phyloP scores from a whole-genome alignment of 805 yeast genomes.

The Sungouiella blattae region DNA sequence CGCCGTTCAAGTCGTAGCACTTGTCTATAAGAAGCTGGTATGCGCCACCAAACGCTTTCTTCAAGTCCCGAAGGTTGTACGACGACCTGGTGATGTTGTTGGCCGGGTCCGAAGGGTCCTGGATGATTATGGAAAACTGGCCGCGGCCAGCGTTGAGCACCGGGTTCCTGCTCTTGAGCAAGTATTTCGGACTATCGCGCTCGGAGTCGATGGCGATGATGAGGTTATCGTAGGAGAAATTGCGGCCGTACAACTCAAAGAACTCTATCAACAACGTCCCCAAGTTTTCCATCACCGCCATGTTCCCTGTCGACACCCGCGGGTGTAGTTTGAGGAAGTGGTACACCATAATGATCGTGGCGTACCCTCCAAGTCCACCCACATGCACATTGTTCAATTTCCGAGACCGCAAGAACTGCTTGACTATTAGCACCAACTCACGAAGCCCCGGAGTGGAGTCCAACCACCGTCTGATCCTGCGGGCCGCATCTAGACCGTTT shows the following conservation, averaged over 20 bases:
- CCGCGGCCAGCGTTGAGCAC: constrained; percentile 48
- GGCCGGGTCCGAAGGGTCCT: constrained; percentile 81
- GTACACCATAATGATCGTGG: constrained; percentile 83
- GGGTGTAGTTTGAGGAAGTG: constrained; percentile 81
- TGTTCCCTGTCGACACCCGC: constrained; percentile 60
- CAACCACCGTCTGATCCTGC: constrained; percentile 72
- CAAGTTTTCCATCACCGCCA: constrained; percentile 67
- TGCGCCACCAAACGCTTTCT: constrained; percentile 86
- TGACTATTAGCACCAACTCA: constrained; percentile 75
- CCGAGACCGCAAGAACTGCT: constrained; percentile 79
- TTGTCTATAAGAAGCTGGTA: constrained; percentile 70
- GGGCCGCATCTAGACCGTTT: constrained; percentile 82
- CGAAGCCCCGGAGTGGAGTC: constrained; percentile 71
- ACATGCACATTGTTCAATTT: constrained; percentile 80
- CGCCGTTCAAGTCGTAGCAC: constrained; percentile 67
- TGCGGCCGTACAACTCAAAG: constrained; percentile 86
- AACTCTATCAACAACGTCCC: constrained; percentile 88
- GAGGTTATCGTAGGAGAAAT: constrained; percentile 79
- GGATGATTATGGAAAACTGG: constrained; percentile 68
- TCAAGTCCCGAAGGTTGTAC: constrained; percentile 72
- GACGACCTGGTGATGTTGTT: constrained; percentile 87
- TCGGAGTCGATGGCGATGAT: constrained; percentile 60
- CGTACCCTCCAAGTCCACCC: constrained; percentile 94
- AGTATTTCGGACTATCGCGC: constrained; percentile 55
- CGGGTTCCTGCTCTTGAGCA: constrained; percentile 54